These are phyloP conservation scores for Straminergon stramineum DNA, from an alignment of 225 moss, liverwort and hornwort genomes.

Conservation along the genomic window DNA sequence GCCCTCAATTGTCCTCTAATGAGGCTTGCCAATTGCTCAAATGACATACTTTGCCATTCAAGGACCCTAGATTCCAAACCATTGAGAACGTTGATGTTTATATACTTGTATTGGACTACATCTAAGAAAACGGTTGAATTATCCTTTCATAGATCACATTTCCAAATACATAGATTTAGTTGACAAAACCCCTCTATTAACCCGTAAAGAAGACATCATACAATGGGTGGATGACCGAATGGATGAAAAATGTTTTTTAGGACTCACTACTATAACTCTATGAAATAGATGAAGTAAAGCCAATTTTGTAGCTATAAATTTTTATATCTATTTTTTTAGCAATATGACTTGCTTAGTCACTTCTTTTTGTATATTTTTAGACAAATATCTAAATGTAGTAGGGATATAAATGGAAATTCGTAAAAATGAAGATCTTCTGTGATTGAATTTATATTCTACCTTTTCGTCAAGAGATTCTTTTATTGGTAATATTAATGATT, in stretches of 20 bases:
- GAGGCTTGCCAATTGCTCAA: rapidly evolving
- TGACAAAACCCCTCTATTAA: not conserved
- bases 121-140: rapidly evolving
- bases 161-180: not conserved
- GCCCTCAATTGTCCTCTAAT: too few species aligned
- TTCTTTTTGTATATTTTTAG: too few species aligned
- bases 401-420: not conserved
- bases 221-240: not conserved
- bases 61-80: too few species aligned
- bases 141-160: not conserved
- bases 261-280: not conserved
- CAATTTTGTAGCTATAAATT: not conserved
- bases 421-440: not conserved
- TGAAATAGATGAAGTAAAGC: not conserved
- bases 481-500: not conserved
- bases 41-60: too few species aligned
- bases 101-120: rapidly evolving
- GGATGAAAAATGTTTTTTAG: not conserved
- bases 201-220: not conserved
- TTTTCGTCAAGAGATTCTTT: not conserved
- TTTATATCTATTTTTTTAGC: too few species aligned
- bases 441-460: not conserved
- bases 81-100: too few species aligned
- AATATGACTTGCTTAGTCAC: too few species aligned
- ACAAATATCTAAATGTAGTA: not conserved